Conservation (phyloP, 192 early-diverging fungal genomes). For the Pecoramyces ruminantium region DNA sequence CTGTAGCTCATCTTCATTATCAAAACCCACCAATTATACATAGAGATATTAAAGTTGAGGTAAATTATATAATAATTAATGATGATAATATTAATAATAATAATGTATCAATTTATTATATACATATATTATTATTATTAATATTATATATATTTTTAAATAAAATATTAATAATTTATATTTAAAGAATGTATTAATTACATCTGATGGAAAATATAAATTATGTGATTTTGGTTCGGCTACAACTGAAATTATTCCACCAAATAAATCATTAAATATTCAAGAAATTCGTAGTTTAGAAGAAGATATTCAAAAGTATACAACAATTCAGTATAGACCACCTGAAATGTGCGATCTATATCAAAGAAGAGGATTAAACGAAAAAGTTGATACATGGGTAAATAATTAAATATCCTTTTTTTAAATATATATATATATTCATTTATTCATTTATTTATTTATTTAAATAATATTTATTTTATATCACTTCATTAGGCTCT, state of each 20-base stretch:
- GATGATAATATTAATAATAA: too few relatives aligned
- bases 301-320: conserved; percentile 68
- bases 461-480: too few relatives aligned
- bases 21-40: conserved; percentile 65
- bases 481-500: conserved; percentile 34
- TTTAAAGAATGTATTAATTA: conserved; percentile 20
- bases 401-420: too few relatives aligned
- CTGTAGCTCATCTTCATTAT: conserved; percentile 84
- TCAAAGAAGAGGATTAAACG: conserved; percentile 57
- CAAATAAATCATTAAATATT: conserved; percentile 33
- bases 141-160: background rate
- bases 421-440: too few relatives aligned
- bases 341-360: conserved; percentile 93
- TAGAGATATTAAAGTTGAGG: conserved; percentile 46
- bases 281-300: conserved; percentile 60
- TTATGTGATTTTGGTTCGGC: conserved; percentile 94
- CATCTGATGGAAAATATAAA: conserved; percentile 51
- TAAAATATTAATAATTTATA: too few relatives aligned
- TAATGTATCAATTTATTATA: too few relatives aligned
- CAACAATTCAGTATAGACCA: conserved; percentile 87
- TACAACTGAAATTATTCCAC: conserved; percentile 32
- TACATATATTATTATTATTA: too few relatives aligned
- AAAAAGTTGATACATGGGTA: conserved; percentile 57
- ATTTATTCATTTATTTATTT: too few relatives aligned
- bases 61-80: too few relatives aligned